Evolutionary conservation across 768 basidiomycete species (phyloP).

Genomic region (Mycena sanguinolenta): DNA sequence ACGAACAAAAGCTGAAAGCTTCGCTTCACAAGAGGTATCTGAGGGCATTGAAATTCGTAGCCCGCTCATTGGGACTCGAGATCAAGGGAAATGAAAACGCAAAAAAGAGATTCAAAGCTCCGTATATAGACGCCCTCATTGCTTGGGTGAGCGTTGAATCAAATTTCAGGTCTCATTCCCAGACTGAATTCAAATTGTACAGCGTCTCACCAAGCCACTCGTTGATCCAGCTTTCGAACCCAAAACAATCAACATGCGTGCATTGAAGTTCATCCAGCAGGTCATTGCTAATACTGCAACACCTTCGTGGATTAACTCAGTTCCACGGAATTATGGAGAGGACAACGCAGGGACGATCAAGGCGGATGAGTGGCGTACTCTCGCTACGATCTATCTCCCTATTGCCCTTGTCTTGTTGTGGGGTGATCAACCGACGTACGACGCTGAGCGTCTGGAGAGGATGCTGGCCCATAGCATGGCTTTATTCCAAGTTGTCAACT

Average conservation of each 20-base stretch:
- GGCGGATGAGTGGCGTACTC: constrained; percentile 46
- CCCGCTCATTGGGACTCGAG: too few relatives aligned
- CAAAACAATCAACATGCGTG: constrained; percentile 29
- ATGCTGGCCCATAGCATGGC: constrained; percentile 46
- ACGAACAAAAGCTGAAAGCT: too few relatives aligned
- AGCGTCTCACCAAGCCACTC: constrained; percentile 33
- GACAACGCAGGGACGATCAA: constrained; percentile 44
- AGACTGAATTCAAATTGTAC: constrained; percentile 16
- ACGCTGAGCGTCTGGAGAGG: constrained; percentile 19
- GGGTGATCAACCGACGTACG: constrained; percentile 24
- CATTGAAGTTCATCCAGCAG: constrained; percentile 34
- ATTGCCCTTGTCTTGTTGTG: constrained; percentile 45
- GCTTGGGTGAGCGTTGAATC: background rate
- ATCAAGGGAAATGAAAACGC: too few relatives aligned
- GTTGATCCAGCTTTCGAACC: background rate
- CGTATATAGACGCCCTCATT: too few relatives aligned
- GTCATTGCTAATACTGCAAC: constrained; percentile 24
- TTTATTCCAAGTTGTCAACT: constrained; percentile 42
- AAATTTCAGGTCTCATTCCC: constrained; percentile 1
- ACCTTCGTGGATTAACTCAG: constrained; percentile 34
- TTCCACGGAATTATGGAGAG: constrained; percentile 41
- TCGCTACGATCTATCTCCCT: constrained; percentile 42
- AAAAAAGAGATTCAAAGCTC: too few relatives aligned
- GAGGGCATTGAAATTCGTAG: too few relatives aligned
- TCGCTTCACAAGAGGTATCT: too few relatives aligned